Evolutionary conservation across 2,329 filamentous ascomycete species (phyloP).

Genomic region (Arthrinium phaeospermum): DNA sequence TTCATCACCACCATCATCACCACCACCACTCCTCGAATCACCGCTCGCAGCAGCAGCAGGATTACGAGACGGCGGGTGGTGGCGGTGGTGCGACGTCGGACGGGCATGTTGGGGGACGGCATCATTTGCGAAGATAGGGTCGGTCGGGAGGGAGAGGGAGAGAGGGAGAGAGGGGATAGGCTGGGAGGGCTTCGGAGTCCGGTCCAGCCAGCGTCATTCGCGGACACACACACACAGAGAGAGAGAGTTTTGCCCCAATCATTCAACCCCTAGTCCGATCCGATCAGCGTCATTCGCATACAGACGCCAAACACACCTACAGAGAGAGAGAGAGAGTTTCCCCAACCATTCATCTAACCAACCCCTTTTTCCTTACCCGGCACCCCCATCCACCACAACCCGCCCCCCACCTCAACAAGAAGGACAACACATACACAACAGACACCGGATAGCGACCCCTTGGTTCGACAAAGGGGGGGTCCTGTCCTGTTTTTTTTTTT

Average conservation of each 20-base stretch:
- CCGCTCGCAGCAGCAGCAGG: slow-evolving; percentile 19
- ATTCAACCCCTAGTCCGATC: background rate
- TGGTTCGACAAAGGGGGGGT: background rate
- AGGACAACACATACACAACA: background rate
- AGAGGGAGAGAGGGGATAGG: background rate
- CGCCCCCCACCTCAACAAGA: background rate
- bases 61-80: slow-evolving; percentile 24
- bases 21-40: slow-evolving; percentile 28
- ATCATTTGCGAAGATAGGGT: background rate
- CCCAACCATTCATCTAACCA: background rate
- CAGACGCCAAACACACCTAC: background rate
- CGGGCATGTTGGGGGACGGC: slow-evolving; percentile 29
- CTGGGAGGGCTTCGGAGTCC: background rate
- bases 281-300: background rate
- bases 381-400: background rate
- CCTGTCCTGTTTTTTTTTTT: too few species aligned
- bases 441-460: background rate
- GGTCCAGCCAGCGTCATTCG: background rate
- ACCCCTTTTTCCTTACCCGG: background rate
- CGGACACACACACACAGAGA: background rate
- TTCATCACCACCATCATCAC: slow-evolving; percentile 24
- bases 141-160: background rate
- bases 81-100: slow-evolving; percentile 33
- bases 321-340: background rate
- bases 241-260: background rate